phyloP scores from a whole-genome alignment of 2,329 filamentous ascomycete species.

The Nigrograna mackinnonii region DNA sequence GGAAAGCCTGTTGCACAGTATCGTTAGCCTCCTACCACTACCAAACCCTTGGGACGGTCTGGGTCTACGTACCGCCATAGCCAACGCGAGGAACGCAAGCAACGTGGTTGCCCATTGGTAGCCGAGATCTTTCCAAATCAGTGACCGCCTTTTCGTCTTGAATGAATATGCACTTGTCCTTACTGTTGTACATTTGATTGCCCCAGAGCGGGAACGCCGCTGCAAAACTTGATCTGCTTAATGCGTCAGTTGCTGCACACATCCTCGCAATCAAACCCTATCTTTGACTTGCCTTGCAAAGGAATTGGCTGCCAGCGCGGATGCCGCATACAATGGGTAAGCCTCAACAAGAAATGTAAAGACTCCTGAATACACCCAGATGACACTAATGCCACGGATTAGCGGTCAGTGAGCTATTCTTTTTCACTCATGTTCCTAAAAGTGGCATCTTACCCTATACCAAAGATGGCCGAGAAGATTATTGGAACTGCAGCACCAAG shows the following conservation, averaged over 20 bases:
- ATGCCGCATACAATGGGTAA: slow-evolving; percentile 53
- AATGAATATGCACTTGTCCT: slow-evolving; percentile 31
- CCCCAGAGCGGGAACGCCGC: slow-evolving; percentile 53
- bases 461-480: slow-evolving; percentile 52
- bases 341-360: slow-evolving; percentile 83
- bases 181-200: slow-evolving; percentile 57
- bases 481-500: slow-evolving; percentile 48
- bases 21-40: slow-evolving; percentile 34
- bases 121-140: slow-evolving; percentile 44
- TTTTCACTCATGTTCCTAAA: slow-evolving; percentile 16
- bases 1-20: slow-evolving; percentile 39
- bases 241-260: too few relatives aligned
- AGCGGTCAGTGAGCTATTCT: slow-evolving; percentile 36
- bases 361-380: slow-evolving; percentile 80
- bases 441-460: slow-evolving; percentile 42
- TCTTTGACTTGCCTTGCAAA: slow-evolving; percentile 51
- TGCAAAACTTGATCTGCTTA: slow-evolving; percentile 53
- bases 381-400: slow-evolving; percentile 55
- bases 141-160: slow-evolving; percentile 48
- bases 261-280: too few relatives aligned
- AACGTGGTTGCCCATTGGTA: slow-evolving; percentile 55
- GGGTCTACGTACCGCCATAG: slow-evolving; percentile 51
- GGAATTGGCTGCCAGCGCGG: slow-evolving; percentile 54
- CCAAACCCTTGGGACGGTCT: slow-evolving; percentile 22
- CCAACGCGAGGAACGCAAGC: slow-evolving; percentile 52